Percentiles rank a stretch among this genome's conserved stretches.
Evolutionary conservation across 164 flowering plant genomes (phyloP).

Genomic region (Pachysandra terminalis): DNA sequence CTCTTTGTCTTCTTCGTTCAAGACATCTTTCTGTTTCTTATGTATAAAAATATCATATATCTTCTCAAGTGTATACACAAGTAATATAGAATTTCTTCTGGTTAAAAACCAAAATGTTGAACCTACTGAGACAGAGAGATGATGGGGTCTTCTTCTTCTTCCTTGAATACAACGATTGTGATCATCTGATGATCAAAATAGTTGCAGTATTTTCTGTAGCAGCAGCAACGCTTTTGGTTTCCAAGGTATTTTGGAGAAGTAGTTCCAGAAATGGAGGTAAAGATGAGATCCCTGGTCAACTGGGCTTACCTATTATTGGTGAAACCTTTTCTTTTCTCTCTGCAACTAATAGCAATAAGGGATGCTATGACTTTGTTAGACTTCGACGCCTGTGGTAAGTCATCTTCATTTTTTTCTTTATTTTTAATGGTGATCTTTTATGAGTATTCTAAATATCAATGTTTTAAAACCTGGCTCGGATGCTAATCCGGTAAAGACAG

Average conservation of each 20-base stretch:
- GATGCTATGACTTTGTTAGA: conserved; percentile 47
- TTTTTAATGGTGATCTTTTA: no score
- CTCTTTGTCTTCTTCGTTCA: not conserved
- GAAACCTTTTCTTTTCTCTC: conserved; percentile 44
- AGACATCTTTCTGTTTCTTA: not conserved
- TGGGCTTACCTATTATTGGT: conserved; percentile 41
- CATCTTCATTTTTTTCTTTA: not conserved
- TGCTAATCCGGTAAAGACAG: no score
- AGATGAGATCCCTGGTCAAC: conserved; percentile 33
- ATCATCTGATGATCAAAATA: conserved; percentile 9
- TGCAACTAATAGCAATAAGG: conserved; percentile 38
- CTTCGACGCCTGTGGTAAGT: conserved; percentile 34
- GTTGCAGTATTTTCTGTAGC: conserved; percentile 14
- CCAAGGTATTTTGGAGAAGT: conserved; percentile 9
- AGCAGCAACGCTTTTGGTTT: conserved; percentile 2
- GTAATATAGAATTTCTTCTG: no score
- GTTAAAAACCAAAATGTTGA: conserved; percentile 7
- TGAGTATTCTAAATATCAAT: no score
- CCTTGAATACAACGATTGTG: conserved; percentile 5
- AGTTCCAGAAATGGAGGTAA: not conserved
- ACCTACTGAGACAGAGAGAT: conserved; percentile 8
- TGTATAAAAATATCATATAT: no score
- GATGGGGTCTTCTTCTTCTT: conserved; percentile 24
- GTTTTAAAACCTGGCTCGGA: no score
- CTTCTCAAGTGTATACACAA: no score